These are phyloP conservation scores for Raffaelea deltoideospora DNA, from an alignment of 2,329 filamentous ascomycete genomes.

Conservation along the genomic window DNA sequence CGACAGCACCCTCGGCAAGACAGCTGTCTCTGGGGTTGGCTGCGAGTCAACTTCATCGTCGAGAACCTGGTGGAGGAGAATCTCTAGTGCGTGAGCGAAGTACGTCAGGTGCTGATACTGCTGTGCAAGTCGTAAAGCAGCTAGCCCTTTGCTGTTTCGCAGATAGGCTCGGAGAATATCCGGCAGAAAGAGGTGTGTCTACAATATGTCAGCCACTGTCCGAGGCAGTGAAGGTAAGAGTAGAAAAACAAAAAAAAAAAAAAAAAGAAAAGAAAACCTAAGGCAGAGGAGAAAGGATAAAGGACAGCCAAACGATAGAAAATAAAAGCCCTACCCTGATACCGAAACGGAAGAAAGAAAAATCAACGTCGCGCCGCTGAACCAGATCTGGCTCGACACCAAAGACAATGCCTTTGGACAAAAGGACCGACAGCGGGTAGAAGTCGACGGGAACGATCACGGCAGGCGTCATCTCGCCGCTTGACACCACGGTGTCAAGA, in stretches of 20 bases:
- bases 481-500: slow-evolving; percentile 48
- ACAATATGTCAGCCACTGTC: no score
- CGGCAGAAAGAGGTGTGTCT: slow-evolving; percentile 89
- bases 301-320: background rate
- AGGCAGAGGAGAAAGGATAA: no score
- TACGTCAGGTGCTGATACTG: slow-evolving; percentile 81
- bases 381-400: slow-evolving; percentile 86
- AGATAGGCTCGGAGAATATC: slow-evolving; percentile 73
- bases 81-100: slow-evolving; percentile 82
- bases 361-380: slow-evolving; percentile 82
- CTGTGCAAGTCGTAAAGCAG: slow-evolving; percentile 67
- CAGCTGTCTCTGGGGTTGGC: slow-evolving; percentile 45
- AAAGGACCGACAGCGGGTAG: slow-evolving; percentile 74
- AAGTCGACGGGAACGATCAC: slow-evolving; percentile 82
- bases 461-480: slow-evolving; percentile 55
- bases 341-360: slow-evolving; percentile 77
- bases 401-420: slow-evolving; percentile 81
- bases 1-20: slow-evolving; percentile 48
- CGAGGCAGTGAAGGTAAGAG: no score
- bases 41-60: slow-evolving; percentile 73
- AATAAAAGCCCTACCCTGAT: slow-evolving; percentile 51
- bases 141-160: slow-evolving; percentile 57
- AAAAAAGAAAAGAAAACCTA: background rate
- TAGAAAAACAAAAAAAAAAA: no score
- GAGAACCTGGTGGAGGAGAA: slow-evolving; percentile 81